Percentiles rank a stretch among this genome's conserved stretches.
Conservation (phyloP, 179 eudicot species). For the Nepenthes alata region DNA sequence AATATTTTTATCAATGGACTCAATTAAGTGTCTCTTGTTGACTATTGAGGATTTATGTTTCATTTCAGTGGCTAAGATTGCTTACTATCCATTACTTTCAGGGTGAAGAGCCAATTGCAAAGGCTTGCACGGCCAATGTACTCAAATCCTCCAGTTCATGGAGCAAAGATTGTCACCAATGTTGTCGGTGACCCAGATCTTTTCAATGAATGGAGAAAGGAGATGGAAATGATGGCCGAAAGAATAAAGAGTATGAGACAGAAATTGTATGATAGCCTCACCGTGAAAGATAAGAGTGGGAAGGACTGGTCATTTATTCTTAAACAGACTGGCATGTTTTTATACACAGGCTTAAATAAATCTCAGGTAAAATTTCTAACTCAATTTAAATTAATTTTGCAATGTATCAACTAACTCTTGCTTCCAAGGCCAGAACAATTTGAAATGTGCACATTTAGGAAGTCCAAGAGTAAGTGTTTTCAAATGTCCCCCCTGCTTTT, state of each 20-base stretch:
- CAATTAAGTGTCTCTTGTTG: no score
- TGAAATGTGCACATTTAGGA: background rate
- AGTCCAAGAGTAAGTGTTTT: no score
- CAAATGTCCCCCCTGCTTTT: no score
- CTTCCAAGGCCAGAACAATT: background rate
- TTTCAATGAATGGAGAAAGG: slow-evolving; percentile 74
- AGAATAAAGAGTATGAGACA: slow-evolving; percentile 62
- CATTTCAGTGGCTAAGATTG: no score
- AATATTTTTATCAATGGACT: no score
- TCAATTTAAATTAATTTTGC: no score
- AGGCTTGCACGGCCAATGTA: slow-evolving; percentile 88
- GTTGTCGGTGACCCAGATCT: slow-evolving; percentile 56
- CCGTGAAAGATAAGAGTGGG: slow-evolving; percentile 57
- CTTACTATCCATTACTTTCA: slow-evolving; percentile 10
- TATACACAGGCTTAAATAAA: slow-evolving; percentile 78
- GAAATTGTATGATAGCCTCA: slow-evolving; percentile 46
- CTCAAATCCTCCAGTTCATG: slow-evolving; percentile 88
- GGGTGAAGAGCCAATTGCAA: slow-evolving; percentile 88
- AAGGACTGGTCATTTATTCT: slow-evolving; percentile 92
- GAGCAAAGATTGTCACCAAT: slow-evolving; percentile 76
- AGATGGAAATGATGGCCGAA: slow-evolving; percentile 88
- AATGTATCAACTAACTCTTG: background rate
- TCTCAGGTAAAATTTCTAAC: slow-evolving; percentile 43
- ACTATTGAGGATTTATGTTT: background rate
- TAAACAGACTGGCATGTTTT: slow-evolving; percentile 86